Evolutionary conservation across 441 rosid genomes (phyloP), one percentile per base, ranked within the genome.

Genomic region (Pelargonium hybrid): DNA sequence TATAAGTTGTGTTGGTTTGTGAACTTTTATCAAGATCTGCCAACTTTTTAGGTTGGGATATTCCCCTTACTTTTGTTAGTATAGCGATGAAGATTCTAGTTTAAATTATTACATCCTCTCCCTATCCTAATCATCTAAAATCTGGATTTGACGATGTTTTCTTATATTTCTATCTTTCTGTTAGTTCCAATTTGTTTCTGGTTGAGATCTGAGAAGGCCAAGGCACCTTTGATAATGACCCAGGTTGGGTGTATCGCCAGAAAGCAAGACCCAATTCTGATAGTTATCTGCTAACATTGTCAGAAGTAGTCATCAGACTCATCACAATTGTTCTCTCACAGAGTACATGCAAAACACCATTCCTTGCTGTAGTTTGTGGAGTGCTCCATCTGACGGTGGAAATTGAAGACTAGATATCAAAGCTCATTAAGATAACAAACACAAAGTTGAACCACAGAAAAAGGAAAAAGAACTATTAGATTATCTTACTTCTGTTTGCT

Each of bases 181-280:
- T 14, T 7, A 13, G 41, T 14, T 29, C 41, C 34, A 26, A 25
- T 0, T 25, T 45, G 14, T 62, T 26, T 26, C n/a, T 29, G 8
- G 66, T 29, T 26, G 66, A 62, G 26, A 62, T n/a, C n/a, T n/a
- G n/a, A n/a, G n/a, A n/a, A 20, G 39, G 39, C 41, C 13, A 25
- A 62, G 66, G 66, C 37, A 29, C 39, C 66, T 62, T 62, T 3
- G 66, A 29, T 62, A 5, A 61, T 26, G 3, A 5, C 39, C 41
- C 15, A 13, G 26, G 18, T 13, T 2, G 37, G 66, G 18, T 25
- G 11, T 20, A 14, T 15, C 37, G n/a, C 29, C 9, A 57, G 63
- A 13, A 47, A 47, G 20, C 23, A 62, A 63, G 62, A 23, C 43
- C 59, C 66, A 39, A 72, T 21, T 72, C 68, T 70, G 14, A 17